These are phyloP conservation scores for Stemphylium beticola DNA, from an alignment of 2,329 filamentous ascomycete genomes.

Conservation along the genomic window DNA sequence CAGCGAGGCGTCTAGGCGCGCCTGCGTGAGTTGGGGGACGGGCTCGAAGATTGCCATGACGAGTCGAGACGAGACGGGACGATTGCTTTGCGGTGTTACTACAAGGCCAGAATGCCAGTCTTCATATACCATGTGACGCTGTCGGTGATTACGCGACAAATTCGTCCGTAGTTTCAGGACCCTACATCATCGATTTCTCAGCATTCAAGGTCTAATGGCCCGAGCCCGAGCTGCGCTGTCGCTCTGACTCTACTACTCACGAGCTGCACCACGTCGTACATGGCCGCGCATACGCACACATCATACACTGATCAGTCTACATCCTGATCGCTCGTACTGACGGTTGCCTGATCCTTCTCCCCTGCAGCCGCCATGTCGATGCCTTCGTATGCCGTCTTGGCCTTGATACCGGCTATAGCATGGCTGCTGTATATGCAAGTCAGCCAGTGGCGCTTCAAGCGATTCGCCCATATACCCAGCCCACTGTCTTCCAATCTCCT, in stretches of 20 bases:
- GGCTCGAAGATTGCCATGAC: conserved; percentile 19
- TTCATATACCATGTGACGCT: background rate
- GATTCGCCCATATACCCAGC: conserved; percentile 32
- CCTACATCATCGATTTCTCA: too few species aligned
- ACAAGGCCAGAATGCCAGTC: too few species aligned
- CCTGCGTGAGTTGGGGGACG: conserved; percentile 31
- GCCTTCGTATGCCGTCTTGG: conserved; percentile 24
- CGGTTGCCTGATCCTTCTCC: background rate
- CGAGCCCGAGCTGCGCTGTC: background rate
- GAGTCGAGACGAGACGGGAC: too few species aligned
- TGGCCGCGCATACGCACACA: background rate
- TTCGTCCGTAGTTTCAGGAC: too few species aligned
- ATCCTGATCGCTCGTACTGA: background rate
- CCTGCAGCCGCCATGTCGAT: conserved; percentile 24
- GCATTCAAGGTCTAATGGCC: background rate
- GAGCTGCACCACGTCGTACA: background rate
- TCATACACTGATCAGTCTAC: background rate
- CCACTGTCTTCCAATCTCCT: conserved; percentile 29
- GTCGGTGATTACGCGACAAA: too few species aligned
- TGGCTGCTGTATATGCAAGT: conserved; percentile 31
- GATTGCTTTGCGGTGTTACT: too few species aligned
- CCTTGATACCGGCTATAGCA: conserved; percentile 24
- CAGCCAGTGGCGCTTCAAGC: conserved; percentile 36
- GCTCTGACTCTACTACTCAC: background rate
- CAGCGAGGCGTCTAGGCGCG: conserved; percentile 43